Base-by-base conservation (phyloP, 106 monocot species). In the Iris macrosiphon region DNA sequence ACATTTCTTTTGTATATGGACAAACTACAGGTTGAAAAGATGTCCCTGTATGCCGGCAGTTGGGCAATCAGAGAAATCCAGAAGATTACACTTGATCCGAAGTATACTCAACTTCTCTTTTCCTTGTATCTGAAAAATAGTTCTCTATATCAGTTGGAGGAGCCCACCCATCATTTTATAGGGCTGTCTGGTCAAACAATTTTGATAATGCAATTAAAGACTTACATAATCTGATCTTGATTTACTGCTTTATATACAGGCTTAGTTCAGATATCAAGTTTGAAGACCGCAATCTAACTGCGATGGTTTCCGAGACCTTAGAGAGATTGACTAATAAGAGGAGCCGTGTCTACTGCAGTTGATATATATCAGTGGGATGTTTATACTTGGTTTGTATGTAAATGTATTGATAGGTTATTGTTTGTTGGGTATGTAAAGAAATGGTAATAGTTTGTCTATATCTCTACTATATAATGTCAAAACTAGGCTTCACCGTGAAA, bases 31-130 rank as follows among this genome's bases (percentile, higher is more conserved):
- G 79, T 92, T 34, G 70, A 65, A 11, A 87, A 83, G 61, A 87
- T 92, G 30, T 79, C 79, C 22, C 23, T 92, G 32, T 92, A 92
- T 72, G 82, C 92, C 47, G 79, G 87, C 28, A 92, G 92, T 71
- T 87, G 72, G 45, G 82, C 82, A n/a, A 74, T 92, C 67, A 73
- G 71, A 76, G 86, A 92, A 35, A 66, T 92, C 53, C 87, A 92
- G 47, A 86, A 83, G 25, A 76, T 87, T 29, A 54, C 61, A 16
- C 78, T 92, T 3, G 82, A 92, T 40, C 82, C 92, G 22, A 74
- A 74, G 92, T 92, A 78, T 35, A 10, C 10, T 35, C 34, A 35
- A 16, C 11, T n/a, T n/a, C 4, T 16, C 31, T 26, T 10, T 38
- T 38, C 13, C 37, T 13, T 38, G 37, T 38, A 10, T 4, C 7